Conservation (phyloP, 2,329 filamentous ascomycete species). For the Aspergillus sp. region DNA sequence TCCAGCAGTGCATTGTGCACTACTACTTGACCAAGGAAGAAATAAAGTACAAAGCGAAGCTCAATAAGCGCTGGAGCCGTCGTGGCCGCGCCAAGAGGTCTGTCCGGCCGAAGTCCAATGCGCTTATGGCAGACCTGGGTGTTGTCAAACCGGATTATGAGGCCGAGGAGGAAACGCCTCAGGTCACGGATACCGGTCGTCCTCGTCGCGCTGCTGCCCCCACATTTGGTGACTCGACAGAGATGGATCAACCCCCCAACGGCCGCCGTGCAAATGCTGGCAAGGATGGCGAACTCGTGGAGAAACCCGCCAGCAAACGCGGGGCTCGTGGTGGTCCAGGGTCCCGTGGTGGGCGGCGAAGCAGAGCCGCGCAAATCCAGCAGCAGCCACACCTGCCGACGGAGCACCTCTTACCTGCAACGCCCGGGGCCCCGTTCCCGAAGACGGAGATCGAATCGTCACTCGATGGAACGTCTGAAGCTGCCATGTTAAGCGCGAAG, state of each 20-base stretch:
- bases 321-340: constrained; percentile 24
- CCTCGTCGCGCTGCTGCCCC: constrained; percentile 42
- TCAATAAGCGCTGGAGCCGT: constrained; percentile 38
- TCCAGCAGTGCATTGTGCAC: constrained; percentile 41
- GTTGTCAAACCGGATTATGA: constrained; percentile 35
- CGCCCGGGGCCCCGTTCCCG: constrained; percentile 14
- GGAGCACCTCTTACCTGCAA: constrained; percentile 6
- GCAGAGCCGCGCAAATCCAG: constrained; percentile 21
- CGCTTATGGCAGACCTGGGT: constrained; percentile 39
- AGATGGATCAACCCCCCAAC: constrained; percentile 19
- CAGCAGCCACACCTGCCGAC: constrained; percentile 5
- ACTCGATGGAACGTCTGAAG: constrained; percentile 11
- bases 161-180: constrained; percentile 34
- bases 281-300: constrained; percentile 27
- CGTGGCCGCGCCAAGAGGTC: constrained; percentile 31
- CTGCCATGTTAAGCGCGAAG: constrained; percentile 12
- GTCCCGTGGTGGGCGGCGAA: constrained; percentile 26
- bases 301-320: constrained; percentile 27
- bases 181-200: constrained; percentile 42
- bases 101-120: constrained; percentile 38
- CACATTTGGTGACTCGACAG: constrained; percentile 36
- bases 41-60: constrained; percentile 42
- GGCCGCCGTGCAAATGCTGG: constrained; percentile 24
- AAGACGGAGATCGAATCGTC: constrained; percentile 19
- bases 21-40: constrained; percentile 44